Evolutionary conservation across 192 early-diverging fungal genomes (phyloP).

Genomic region (Phlyctochytrium planicorne): DNA sequence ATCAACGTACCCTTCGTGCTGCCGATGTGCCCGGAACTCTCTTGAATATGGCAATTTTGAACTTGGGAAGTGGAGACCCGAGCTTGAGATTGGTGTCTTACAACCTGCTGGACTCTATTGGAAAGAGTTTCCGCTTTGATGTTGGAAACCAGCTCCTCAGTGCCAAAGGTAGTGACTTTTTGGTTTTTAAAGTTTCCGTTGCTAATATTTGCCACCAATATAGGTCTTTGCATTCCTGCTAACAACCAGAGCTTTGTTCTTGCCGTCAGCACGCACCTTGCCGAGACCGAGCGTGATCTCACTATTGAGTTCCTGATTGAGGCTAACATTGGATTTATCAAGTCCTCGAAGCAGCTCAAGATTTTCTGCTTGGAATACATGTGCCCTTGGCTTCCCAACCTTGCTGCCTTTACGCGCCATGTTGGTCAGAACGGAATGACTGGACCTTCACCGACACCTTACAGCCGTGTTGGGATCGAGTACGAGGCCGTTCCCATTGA

Average conservation of each 20-base stretch:
- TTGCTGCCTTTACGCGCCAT: slow-evolving; percentile 40
- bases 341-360: slow-evolving; percentile 65
- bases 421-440: neutral
- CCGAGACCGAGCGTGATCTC: slow-evolving; percentile 69
- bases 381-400: slow-evolving; percentile 82
- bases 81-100: slow-evolving; percentile 81
- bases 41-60: slow-evolving; percentile 89
- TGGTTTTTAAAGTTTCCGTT: neutral
- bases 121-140: slow-evolving; percentile 79
- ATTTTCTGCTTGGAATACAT: slow-evolving; percentile 86
- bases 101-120: slow-evolving; percentile 84
- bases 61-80: slow-evolving; percentile 81
- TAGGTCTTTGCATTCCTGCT: slow-evolving; percentile 83
- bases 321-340: slow-evolving; percentile 77
- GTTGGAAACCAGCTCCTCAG: slow-evolving; percentile 76
- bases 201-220: no score
- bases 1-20: slow-evolving; percentile 75
- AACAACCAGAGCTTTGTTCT: slow-evolving; percentile 86
- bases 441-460: neutral
- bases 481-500: slow-evolving; percentile 30
- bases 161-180: slow-evolving; percentile 54
- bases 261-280: slow-evolving; percentile 78
- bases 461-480: neutral
- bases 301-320: slow-evolving; percentile 90
- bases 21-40: slow-evolving; percentile 88